Conservation (phyloP, 2,329 filamentous ascomycete genomes). For the Sporothrix phasma region DNA sequence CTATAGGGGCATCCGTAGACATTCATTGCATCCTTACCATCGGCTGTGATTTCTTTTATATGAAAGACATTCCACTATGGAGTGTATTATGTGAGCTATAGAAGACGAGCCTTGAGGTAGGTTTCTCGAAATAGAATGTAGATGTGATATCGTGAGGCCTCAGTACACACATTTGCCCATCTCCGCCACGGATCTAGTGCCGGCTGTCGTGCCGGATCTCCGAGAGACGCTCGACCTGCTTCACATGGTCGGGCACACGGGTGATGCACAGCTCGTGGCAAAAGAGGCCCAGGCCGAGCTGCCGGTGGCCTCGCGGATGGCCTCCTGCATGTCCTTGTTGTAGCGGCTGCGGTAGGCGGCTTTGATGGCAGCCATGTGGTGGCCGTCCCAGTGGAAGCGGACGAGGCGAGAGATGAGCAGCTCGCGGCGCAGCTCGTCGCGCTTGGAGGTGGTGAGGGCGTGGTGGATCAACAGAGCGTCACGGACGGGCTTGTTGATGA, state of each 20-base stretch:
- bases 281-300: constrained; percentile 63
- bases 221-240: constrained; percentile 36
- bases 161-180: background rate
- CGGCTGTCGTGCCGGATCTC: constrained; percentile 18
- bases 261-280: constrained; percentile 59
- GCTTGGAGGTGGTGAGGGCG: constrained; percentile 65
- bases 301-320: constrained; percentile 65
- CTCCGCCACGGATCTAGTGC: background rate
- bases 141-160: background rate
- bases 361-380: constrained; percentile 73
- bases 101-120: background rate
- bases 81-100: too few relatives aligned
- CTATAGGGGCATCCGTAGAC: too few relatives aligned
- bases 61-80: too few relatives aligned
- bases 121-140: background rate
- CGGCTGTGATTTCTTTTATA: too few relatives aligned
- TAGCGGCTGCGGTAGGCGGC: constrained; percentile 72
- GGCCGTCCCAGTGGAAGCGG: constrained; percentile 82
- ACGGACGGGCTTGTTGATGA: constrained; percentile 89
- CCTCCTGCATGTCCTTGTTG: constrained; percentile 60
- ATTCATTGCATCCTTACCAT: too few relatives aligned
- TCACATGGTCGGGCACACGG: constrained; percentile 50
- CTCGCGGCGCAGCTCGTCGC: constrained; percentile 67
- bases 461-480: constrained; percentile 87
- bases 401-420: constrained; percentile 81